A percentile compares a stretch with the other conserved stretches of the same genome.
Conservation (phyloP, 768 basidiomycete species). For the Cyclocybe cylindracea region DNA sequence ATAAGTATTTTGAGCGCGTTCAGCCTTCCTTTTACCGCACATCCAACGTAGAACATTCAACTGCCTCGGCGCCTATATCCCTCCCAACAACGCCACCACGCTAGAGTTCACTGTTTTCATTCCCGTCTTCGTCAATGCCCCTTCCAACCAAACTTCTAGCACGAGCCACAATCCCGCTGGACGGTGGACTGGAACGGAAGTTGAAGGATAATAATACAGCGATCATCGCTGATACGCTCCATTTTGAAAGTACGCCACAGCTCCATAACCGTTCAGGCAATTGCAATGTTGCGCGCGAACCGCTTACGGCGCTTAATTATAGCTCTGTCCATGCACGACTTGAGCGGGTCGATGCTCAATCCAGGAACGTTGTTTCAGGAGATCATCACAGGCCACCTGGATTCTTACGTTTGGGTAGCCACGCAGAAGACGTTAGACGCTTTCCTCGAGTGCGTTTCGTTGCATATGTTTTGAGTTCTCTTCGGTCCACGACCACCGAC, state of each 20-base stretch:
- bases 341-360: conserved; percentile 29
- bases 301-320: conserved; percentile 8
- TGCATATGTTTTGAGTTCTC: neutral
- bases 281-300: no score
- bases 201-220: conserved; percentile 25
- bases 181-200: conserved; percentile 7
- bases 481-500: no score
- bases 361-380: conserved; percentile 17
- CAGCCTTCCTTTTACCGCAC: no score
- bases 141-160: no score
- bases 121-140: no score
- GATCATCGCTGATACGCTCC: conserved; percentile 42
- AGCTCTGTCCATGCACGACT: conserved; percentile 16
- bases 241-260: conserved; percentile 41
- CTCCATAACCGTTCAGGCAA: neutral
- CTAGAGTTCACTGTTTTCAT: no score
- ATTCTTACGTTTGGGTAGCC: conserved; percentile 32
- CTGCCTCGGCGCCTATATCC: no score
- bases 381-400: conserved; percentile 18
- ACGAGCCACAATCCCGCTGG: neutral
- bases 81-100: no score
- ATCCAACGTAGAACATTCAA: no score
- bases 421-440: conserved; percentile 27
- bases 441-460: conserved; percentile 5
- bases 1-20: no score